Conservation (phyloP, 345 rosid genomes). For the Citrus sinensis region DVS_A1.0 CM039163.1:5376501-5377000, state of each 20-base stretch:
- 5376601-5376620: slow-evolving; percentile 22
- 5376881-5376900: neutral
- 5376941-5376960: slow-evolving; percentile 16
- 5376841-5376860: slow-evolving; percentile 22
- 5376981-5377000: slow-evolving; percentile 32
- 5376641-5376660: slow-evolving; percentile 21
- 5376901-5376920: neutral
- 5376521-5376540: slow-evolving; percentile 13
- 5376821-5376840: slow-evolving; percentile 26
- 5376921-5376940: slow-evolving; percentile 15
- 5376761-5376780: slow-evolving; percentile 18
- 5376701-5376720: slow-evolving; percentile 4
- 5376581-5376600: slow-evolving; percentile 30
- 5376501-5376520: slow-evolving; percentile 32
- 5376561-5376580: slow-evolving; percentile 30
- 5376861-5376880: neutral
- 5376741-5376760: slow-evolving; percentile 12
- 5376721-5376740: slow-evolving; percentile 12
- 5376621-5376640: slow-evolving; percentile 16
- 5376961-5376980: slow-evolving; percentile 30
- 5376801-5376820: slow-evolving; percentile 29
- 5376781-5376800: slow-evolving; percentile 31
- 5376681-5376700: slow-evolving; percentile 7
- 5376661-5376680: slow-evolving; percentile 22
- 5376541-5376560: slow-evolving; percentile 21